phyloP scores from a whole-genome alignment of 345 rosid species.

The Brassica napus region DNA sequence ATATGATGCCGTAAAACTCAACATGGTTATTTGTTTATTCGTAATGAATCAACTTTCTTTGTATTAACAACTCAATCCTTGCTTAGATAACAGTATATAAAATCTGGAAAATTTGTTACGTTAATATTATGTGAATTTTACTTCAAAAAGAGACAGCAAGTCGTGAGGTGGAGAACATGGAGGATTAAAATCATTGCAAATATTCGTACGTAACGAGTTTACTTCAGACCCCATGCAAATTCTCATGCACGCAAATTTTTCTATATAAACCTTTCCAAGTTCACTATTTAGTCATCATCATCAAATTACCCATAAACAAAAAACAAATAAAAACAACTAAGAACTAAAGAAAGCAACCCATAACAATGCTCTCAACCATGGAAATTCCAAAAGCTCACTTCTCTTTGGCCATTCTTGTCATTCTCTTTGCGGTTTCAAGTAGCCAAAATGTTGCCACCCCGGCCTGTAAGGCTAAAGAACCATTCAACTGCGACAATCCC shows the following conservation, averaged over 20 bases:
- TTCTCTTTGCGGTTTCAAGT: constrained; percentile 3
- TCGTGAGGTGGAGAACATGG: not conserved
- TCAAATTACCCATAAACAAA: not conserved
- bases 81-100: not conserved
- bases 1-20: not conserved
- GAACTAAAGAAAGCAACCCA: not conserved
- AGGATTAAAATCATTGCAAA: not conserved
- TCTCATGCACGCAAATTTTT: constrained; percentile 2
- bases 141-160: not conserved
- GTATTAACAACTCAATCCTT: not conserved
- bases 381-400: not conserved
- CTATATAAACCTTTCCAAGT: not conserved
- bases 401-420: not conserved
- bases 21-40: not conserved
- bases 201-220: not conserved
- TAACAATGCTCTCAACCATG: not conserved
- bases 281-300: not conserved
- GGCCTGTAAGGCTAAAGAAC: not conserved
- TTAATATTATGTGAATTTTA: not conserved
- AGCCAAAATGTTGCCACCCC: not conserved
- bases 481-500: not conserved
- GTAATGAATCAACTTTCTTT: not conserved
- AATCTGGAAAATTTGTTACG: not conserved
- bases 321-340: not conserved
- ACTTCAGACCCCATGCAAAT: not conserved